These are phyloP conservation scores for Ceriops zippeliana DNA, from an alignment of 345 rosid species.

Conservation along the genomic window DNA sequence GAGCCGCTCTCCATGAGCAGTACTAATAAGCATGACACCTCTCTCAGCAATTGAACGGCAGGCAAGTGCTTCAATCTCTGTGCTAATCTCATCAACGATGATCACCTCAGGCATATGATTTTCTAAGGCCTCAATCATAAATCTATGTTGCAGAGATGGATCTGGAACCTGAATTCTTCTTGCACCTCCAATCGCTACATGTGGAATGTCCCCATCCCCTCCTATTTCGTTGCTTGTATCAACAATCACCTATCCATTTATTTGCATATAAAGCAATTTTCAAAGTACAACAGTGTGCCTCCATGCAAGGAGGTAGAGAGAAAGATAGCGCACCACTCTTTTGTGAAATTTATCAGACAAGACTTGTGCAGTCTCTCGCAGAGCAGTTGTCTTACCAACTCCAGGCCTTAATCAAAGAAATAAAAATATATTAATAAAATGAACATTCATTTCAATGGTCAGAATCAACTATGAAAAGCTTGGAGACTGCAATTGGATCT, in stretches of 20 bases:
- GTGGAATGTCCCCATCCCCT: slow-evolving; percentile 73
- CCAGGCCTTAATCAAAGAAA: slow-evolving; percentile 42
- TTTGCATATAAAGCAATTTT: background rate
- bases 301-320: background rate
- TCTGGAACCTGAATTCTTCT: slow-evolving; percentile 76
- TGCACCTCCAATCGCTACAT: slow-evolving; percentile 69
- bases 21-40: slow-evolving; percentile 63
- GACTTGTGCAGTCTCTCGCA: slow-evolving; percentile 65
- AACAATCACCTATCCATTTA: slow-evolving; percentile 45
- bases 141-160: slow-evolving; percentile 57
- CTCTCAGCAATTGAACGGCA: slow-evolving; percentile 66
- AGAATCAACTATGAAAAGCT: too few species aligned
- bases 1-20: slow-evolving; percentile 66
- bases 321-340: slow-evolving; percentile 46
- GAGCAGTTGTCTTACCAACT: slow-evolving; percentile 69
- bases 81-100: slow-evolving; percentile 66
- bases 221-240: slow-evolving; percentile 81
- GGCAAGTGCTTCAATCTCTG: slow-evolving; percentile 63
- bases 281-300: background rate
- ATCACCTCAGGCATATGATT: slow-evolving; percentile 80
- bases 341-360: slow-evolving; percentile 58
- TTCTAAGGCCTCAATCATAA: slow-evolving; percentile 75
- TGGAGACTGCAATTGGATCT: too few species aligned
- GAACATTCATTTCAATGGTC: background rate
- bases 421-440: background rate